Percentiles rank a stretch among this genome's conserved stretches.
phyloP scores from a whole-genome alignment of 257 asterid genomes.

The Solanum lycopersicoides region DNA sequence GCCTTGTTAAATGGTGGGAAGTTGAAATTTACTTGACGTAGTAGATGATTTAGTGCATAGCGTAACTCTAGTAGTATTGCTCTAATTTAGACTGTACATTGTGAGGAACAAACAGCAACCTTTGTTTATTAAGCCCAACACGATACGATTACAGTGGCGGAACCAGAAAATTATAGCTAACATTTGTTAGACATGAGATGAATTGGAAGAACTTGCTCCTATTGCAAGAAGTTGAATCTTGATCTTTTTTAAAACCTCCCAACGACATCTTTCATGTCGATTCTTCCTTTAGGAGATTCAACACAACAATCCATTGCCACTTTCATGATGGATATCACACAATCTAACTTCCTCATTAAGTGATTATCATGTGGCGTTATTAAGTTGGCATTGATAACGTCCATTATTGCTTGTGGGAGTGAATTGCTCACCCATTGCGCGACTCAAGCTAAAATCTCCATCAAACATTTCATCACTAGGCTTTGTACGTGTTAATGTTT shows the following conservation, averaged over 20 bases:
- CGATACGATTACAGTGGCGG: no score
- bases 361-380: neutral
- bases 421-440: slow-evolving; percentile 4
- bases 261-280: neutral
- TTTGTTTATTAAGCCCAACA: no score
- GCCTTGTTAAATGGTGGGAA: no score
- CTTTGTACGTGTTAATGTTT: neutral
- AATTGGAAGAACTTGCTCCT: neutral
- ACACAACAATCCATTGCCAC: neutral
- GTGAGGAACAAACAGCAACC: no score
- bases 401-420: neutral
- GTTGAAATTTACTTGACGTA: no score
- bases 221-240: neutral
- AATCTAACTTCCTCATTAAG: neutral
- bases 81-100: no score
- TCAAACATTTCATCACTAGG: neutral
- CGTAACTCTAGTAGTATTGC: no score
- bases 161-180: no score
- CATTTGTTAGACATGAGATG: no score
- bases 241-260: neutral
- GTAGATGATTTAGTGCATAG: no score
- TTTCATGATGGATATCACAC: no score
- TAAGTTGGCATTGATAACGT: slow-evolving; percentile 11
- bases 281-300: neutral
- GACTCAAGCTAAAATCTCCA: slow-evolving; percentile 10